Base-by-base conservation (phyloP, 352 stramenopile genomes). In the Pythium sp. region DNA sequence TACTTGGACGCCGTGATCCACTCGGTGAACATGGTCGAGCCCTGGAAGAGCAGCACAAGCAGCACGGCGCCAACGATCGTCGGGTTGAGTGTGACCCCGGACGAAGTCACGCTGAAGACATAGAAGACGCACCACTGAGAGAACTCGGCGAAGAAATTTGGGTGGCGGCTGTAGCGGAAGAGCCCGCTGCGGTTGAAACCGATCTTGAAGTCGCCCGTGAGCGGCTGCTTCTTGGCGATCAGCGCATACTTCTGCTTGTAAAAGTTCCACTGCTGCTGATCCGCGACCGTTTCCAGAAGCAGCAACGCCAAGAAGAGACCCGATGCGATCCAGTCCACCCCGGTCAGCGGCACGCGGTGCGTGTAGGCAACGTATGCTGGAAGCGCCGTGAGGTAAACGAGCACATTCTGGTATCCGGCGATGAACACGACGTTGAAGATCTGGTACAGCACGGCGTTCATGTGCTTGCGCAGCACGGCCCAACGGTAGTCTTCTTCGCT, bases 131-230 rank as follows among this genome's bases (percentile, higher is more conserved):
- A 96, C 94, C 94, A 98, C 54, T 97, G 73, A 14, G 66, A 75
- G 71, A 97, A 92, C 70, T 98, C 94, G 9, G 78, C 86, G 43
- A 96, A 95, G 77, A 98, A 98, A 65, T 98, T 98, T n/a, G 94
- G 92, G 74, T 98, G 96, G 49, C 93, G 90, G 49, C 93, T 93
- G 73, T 97, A 96, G 24, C 82, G 75, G 74, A 97, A 98, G 3
- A 98, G 75, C 20, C 93, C 92, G 38, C 86, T 94, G 68, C 82
- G 82, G 75, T 90, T 94, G 78, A 92, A 95, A 8, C 89, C 89
- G 26, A 72, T 72, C 62, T 84, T 82, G 81, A 77, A 91, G 70
- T 93, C 81, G 5, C 79, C 78, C 5, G 77, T 86, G 47, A 94
- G 84, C 30, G 82, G 73, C 64, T 81, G 56, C 71, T 87, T 87